These are phyloP conservation scores for Zelonia costaricensis DNA, from an alignment of 208 protist species.

Conservation along the genomic window DNA sequence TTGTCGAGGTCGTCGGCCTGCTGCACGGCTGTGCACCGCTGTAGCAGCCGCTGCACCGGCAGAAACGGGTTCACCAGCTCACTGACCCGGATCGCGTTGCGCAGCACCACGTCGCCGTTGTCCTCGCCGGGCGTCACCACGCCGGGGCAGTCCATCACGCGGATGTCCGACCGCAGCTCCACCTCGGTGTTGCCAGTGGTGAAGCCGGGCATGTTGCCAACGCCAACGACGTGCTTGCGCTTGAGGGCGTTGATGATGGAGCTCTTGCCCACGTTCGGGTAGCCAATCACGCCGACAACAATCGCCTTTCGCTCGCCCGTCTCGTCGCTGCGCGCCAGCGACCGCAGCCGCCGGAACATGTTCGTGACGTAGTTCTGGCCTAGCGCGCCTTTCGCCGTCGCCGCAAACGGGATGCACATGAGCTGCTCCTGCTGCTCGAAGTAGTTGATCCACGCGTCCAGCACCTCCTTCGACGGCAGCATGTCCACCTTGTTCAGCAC, in stretches of 20 bases:
- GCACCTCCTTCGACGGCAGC: slow-evolving; percentile 93
- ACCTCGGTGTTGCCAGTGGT: slow-evolving; percentile 96
- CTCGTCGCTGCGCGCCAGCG: slow-evolving; percentile 77
- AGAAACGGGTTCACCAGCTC: slow-evolving; percentile 92
- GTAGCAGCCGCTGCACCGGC: slow-evolving; percentile 90
- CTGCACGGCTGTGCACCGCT: slow-evolving; percentile 69
- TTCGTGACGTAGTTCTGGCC: slow-evolving; percentile 67
- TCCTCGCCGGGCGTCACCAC: slow-evolving; percentile 92
- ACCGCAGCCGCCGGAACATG: slow-evolving; percentile 93
- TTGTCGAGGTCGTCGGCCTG: slow-evolving; percentile 51
- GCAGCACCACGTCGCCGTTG: slow-evolving; percentile 93
- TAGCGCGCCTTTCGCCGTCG: slow-evolving; percentile 73
- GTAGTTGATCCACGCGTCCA: slow-evolving; percentile 84
- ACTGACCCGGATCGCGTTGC: slow-evolving; percentile 95
- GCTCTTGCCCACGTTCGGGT: slow-evolving; percentile 98
- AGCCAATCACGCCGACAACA: slow-evolving; percentile 97
- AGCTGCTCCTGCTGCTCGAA: slow-evolving; percentile 83
- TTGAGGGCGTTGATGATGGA: slow-evolving; percentile 98
- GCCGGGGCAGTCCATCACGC: slow-evolving; percentile 97
- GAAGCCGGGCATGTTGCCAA: slow-evolving; percentile 94
- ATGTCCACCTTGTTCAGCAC: slow-evolving; percentile 98
- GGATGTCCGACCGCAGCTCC: slow-evolving; percentile 95
- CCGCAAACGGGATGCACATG: slow-evolving; percentile 85
- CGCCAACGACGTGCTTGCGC: slow-evolving; percentile 87
- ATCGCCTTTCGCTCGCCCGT: slow-evolving; percentile 88